Conservation (phyloP, 768 basidiomycete species). For the Boletus subparvulus region DNA sequence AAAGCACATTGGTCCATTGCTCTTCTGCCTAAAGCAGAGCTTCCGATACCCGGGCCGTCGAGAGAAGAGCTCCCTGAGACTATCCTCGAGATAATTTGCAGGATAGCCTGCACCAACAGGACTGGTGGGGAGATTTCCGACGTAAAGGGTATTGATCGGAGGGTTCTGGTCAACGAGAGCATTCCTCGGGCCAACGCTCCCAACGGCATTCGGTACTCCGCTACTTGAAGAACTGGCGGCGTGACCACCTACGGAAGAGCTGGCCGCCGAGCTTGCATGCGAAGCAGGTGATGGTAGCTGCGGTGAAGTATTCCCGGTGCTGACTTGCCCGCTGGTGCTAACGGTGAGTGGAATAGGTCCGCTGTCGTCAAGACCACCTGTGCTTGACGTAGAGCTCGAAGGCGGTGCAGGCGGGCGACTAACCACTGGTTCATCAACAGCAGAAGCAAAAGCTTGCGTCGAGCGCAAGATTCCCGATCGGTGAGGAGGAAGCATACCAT, state of each 20-base stretch:
- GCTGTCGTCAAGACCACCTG: slow-evolving; percentile 41
- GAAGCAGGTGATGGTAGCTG: slow-evolving; percentile 78
- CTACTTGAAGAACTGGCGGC: slow-evolving; percentile 32
- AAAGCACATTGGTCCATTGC: slow-evolving; percentile 98
- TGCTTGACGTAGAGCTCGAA: slow-evolving; percentile 42
- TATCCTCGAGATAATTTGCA: slow-evolving; percentile 83
- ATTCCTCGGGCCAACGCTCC: slow-evolving; percentile 35
- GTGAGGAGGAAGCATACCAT: slow-evolving; percentile 35
- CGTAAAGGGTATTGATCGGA: slow-evolving; percentile 98
- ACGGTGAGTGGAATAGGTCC: slow-evolving; percentile 39
- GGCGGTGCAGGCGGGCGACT: slow-evolving; percentile 35
- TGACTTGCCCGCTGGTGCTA: slow-evolving; percentile 43
- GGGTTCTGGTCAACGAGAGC: slow-evolving; percentile 84
- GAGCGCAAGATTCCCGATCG: slow-evolving; percentile 30
- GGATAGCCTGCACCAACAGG: slow-evolving; percentile 70
- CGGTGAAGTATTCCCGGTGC: slow-evolving; percentile 50
- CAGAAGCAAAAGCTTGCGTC: slow-evolving; percentile 22
- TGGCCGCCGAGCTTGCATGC: slow-evolving; percentile 51
- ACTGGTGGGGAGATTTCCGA: slow-evolving; percentile 92
- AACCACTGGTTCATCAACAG: slow-evolving; percentile 26
- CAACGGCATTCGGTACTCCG: slow-evolving; percentile 21
- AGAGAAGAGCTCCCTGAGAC: slow-evolving; percentile 78
- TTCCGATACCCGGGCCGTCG: slow-evolving; percentile 83
- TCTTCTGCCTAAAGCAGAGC: slow-evolving; percentile 93
- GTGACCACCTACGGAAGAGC: slow-evolving; percentile 34